Evolutionary conservation across 1,139 yeast species (phyloP).

Genomic region (Saccharomyces hybrid): DNA sequence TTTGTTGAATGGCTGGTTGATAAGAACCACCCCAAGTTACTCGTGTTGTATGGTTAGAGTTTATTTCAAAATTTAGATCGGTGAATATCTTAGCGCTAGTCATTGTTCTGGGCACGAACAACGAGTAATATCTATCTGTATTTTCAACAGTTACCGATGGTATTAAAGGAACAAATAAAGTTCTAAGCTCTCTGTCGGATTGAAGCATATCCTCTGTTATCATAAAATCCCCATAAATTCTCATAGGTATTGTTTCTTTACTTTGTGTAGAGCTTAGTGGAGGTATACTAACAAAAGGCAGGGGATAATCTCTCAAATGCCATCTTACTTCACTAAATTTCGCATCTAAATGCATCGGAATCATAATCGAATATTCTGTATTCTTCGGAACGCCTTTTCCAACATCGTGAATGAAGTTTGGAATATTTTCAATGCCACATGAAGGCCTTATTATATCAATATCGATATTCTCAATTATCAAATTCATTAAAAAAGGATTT

Average conservation of each 20-base stretch:
- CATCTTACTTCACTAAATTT: constrained; percentile 47
- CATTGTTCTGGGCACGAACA: constrained; percentile 68
- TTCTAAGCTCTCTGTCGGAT: constrained; percentile 46
- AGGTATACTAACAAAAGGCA: constrained; percentile 43
- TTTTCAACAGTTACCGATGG: constrained; percentile 35
- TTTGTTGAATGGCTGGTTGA: constrained; percentile 77
- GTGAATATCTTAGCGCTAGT: constrained; percentile 69
- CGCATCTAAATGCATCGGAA: constrained; percentile 51
- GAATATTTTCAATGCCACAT: constrained; percentile 46
- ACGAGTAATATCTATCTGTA: constrained; percentile 44
- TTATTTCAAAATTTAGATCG: constrained; percentile 48
- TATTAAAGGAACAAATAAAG: constrained; percentile 56
- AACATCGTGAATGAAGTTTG: constrained; percentile 54
- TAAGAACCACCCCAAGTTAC: constrained; percentile 84
- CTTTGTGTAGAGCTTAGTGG: constrained; percentile 33
- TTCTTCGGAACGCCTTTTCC: constrained; percentile 82
- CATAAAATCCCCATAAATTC: constrained; percentile 45
- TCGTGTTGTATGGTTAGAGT: constrained; percentile 53
- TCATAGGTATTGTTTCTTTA: constrained; percentile 28
- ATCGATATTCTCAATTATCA: constrained; percentile 52
- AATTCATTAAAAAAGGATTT: constrained; percentile 57
- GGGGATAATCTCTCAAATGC: constrained; percentile 62
- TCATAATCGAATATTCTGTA: constrained; percentile 55
- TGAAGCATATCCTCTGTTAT: constrained; percentile 46
- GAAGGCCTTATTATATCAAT: constrained; percentile 48